These are phyloP conservation scores for Juncus inflexus DNA, from an alignment of 176 grass and related monocot genomes.

Conservation along the genomic window DNA sequence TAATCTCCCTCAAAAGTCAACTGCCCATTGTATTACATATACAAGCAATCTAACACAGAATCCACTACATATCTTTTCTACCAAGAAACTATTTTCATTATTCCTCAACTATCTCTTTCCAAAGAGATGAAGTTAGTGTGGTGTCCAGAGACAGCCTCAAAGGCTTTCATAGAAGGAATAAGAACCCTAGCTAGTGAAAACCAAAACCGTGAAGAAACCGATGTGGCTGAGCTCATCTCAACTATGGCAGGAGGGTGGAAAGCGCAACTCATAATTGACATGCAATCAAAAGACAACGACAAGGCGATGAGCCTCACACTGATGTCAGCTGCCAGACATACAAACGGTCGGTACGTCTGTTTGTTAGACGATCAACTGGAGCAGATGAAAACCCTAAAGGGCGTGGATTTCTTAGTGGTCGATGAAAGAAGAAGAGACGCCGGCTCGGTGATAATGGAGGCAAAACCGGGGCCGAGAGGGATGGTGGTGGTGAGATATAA, in stretches of 20 bases:
- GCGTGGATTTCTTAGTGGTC: conserved; percentile 64
- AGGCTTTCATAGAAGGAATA: conserved; percentile 25
- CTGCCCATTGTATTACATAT: conserved; percentile 22
- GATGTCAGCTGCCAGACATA: conserved; percentile 25
- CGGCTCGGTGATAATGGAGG: conserved; percentile 31
- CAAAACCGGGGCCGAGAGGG: conserved; percentile 48
- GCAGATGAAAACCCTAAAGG: conserved; percentile 40
- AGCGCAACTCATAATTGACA: conserved; percentile 65
- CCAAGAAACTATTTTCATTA: background rate
- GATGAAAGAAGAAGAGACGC: conserved; percentile 47
- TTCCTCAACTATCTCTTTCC: background rate
- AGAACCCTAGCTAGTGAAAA: conserved; percentile 2
- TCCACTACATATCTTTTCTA: background rate
- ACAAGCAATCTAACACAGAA: background rate
- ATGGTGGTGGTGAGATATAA: conserved; percentile 66
- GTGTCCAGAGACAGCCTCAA: conserved; percentile 29
- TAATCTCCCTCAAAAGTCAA: conserved; percentile 11
- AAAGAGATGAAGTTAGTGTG: conserved; percentile 19
- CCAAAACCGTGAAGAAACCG: conserved; percentile 1
- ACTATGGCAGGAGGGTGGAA: conserved; percentile 71
- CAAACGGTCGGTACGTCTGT: conserved; percentile 26
- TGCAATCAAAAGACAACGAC: conserved; percentile 9
- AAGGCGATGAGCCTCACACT: conserved; percentile 36
- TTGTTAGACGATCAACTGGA: conserved; percentile 27
- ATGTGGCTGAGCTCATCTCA: conserved; percentile 54